phyloP scores from a whole-genome alignment of 2,329 filamentous ascomycete species.

The Metarhizium brunneum region DNA sequence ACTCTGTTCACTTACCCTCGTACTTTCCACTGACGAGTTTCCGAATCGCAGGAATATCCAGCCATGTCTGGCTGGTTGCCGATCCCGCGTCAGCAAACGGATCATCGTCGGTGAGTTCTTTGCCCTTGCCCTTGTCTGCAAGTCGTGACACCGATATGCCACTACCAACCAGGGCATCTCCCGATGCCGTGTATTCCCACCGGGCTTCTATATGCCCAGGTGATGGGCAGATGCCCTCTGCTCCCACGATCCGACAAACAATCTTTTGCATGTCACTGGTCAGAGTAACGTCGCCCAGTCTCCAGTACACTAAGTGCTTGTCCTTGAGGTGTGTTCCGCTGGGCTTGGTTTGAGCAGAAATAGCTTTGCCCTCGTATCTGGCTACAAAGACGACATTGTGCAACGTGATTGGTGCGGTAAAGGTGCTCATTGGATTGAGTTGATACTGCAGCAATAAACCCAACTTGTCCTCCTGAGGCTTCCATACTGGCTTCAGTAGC shows the following conservation, averaged over 20 bases:
- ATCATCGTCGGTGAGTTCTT: slow-evolving; percentile 43
- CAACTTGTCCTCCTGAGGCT: slow-evolving; percentile 74
- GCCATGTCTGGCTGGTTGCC: slow-evolving; percentile 43
- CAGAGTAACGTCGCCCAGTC: slow-evolving; percentile 64
- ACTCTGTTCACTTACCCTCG: slow-evolving; percentile 34
- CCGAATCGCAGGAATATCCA: slow-evolving; percentile 52
- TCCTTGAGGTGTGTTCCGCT: slow-evolving; percentile 71
- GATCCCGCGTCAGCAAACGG: slow-evolving; percentile 54
- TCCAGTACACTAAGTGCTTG: slow-evolving; percentile 71
- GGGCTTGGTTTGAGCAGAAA: slow-evolving; percentile 67
- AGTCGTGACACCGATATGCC: slow-evolving; percentile 57
- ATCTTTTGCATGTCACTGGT: slow-evolving; percentile 62
- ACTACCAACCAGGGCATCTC: slow-evolving; percentile 38
- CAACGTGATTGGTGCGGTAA: slow-evolving; percentile 31
- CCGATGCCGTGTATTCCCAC: slow-evolving; percentile 54
- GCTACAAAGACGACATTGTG: slow-evolving; percentile 70
- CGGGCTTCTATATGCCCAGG: slow-evolving; percentile 72
- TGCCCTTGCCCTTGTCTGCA: slow-evolving; percentile 41
- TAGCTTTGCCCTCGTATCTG: slow-evolving; percentile 60
- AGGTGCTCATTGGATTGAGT: slow-evolving; percentile 60
- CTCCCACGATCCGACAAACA: slow-evolving; percentile 69
- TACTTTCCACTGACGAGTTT: slow-evolving; percentile 72
- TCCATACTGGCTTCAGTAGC: slow-evolving; percentile 68
- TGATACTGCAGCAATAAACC: slow-evolving; percentile 78
- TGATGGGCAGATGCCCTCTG: slow-evolving; percentile 59